Percentiles rank a stretch among this genome's conserved stretches.
Evolutionary conservation across 2,329 filamentous ascomycete genomes (phyloP).

Genomic region (Sporothrix brunneoviolacea): DNA sequence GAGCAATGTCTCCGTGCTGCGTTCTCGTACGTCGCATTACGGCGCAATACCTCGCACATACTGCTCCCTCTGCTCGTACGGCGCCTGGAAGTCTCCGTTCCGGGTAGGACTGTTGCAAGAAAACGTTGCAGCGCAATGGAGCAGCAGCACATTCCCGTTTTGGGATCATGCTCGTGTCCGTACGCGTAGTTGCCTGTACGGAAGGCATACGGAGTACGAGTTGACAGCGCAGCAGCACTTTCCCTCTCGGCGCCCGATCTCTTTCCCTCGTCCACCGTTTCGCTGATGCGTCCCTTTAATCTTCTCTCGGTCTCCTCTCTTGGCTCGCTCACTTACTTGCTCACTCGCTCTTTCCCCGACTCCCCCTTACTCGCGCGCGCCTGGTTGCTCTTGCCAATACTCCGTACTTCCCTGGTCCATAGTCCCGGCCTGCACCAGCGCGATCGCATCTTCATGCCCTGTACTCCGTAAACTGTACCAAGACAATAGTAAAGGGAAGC

Average conservation of each 20-base stretch:
- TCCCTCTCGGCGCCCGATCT: background rate
- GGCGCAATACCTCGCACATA: no score
- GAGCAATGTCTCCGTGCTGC: background rate
- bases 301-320: background rate
- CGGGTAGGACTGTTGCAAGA: no score
- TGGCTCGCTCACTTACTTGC: background rate
- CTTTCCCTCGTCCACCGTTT: conserved; percentile 1
- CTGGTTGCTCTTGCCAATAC: background rate
- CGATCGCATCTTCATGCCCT: conserved; percentile 1
- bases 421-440: background rate
- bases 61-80: no score
- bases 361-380: background rate
- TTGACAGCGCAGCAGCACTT: no score
- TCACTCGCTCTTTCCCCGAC: background rate
- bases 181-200: background rate
- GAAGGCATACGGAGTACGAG: no score
- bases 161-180: background rate
- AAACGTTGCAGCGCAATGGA: background rate
- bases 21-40: no score
- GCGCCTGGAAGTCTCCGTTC: no score
- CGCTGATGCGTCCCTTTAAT: conserved; percentile 8
- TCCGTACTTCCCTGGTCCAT: background rate
- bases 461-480: background rate
- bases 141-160: background rate
- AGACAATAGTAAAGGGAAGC: background rate